Evolutionary conservation across 192 early-diverging fungal species (phyloP), one percentile per base, ranked within the genome.

Genomic region (Glomus cerebriforme): DNA sequence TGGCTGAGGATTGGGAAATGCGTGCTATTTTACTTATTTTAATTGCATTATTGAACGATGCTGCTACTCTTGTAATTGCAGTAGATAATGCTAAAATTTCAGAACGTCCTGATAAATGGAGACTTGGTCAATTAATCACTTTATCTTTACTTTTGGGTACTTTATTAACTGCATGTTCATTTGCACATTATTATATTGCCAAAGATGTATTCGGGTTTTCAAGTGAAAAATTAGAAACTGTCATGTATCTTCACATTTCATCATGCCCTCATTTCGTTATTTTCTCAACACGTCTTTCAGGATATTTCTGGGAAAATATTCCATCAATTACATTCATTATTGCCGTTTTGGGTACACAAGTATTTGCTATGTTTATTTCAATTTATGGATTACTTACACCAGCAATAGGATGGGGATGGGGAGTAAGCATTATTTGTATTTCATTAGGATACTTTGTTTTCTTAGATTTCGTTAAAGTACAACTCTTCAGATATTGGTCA

Each of bases 21-120:
- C 90, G 92, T 73, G 91, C 93, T 29, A 86, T 89, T 9, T 82
- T 97, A 35, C 87, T 98, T 22, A 94, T 98, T 82, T 87, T 96
- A 82, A 98, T 96, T 82, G 91, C 93, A 59, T 91, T 97, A 59
- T 88, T 97, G 81, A 96, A 97, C 85, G 95, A 96, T 81, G 94
- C 92, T n/a, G 93, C 94, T 34, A 95, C 94, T 8, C 83, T 97
- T 35, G 96, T 98, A 73, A 97, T 98, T 70, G 89, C 95, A 15
- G 92, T 97, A 66, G 96, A 98, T 88, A 96, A 97, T 77, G 92
- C 97, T 27, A 88, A 94, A 84, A 96, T 97, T 79, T 97, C 96
- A 43, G 85, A 89, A 59, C 84, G 85, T 26, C 96, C 96, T 15
- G 95, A 97, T 90, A 98, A 97, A 85, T 98, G 96, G 96, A 84